Base-by-base conservation (phyloP, 805 yeast species). In the Candida insectalens region DNA sequence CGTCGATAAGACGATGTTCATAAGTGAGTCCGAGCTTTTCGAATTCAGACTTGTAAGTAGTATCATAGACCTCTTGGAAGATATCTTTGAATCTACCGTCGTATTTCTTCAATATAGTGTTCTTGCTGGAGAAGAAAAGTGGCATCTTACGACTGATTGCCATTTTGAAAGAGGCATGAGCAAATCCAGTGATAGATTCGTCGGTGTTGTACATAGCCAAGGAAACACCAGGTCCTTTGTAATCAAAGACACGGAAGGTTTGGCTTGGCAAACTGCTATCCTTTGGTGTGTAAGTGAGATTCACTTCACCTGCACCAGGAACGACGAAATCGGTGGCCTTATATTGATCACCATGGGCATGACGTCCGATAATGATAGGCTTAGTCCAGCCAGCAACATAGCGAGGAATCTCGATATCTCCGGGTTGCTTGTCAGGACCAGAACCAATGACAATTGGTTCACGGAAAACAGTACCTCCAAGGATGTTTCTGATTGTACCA, bases 291-390 rank as follows among this genome's bases (percentile, higher is more conserved):
- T 67, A 81, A 7, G 71, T 74, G 48, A 82, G 57, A 49, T 77
- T 77, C 49, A 82, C 59, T 34, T 67, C 66, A 42, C 92, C 92
- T 5, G 80, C 73, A 33, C 71, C 73, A 19, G 77, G 75, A 36
- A 81, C 63, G 32, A 79, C 71, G 29, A 77, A 56, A 55, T 82
- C 88, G 13, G 85, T 78, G 35, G 88, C 85, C 59, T 79, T 81
- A 56, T 82, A 82, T 59, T 82, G 89, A 55, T 82, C 92, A 43
- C 87, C 89, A 51, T 73, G 78, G 12, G 89, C 89, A 43, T 82
- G 92, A 73, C 92, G 77, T 37, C 92, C 92, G 46, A 82, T 82
- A 35, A 82, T 76, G 49, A 82, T 82, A 40, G 89, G 89, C 50
- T 80, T 70, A 51, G 78, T 76, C 92, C 92, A 82, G 23, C 77